phyloP scores from a whole-genome alignment of 2,329 filamentous ascomycete species.

The Apiospora arundinis region DNA sequence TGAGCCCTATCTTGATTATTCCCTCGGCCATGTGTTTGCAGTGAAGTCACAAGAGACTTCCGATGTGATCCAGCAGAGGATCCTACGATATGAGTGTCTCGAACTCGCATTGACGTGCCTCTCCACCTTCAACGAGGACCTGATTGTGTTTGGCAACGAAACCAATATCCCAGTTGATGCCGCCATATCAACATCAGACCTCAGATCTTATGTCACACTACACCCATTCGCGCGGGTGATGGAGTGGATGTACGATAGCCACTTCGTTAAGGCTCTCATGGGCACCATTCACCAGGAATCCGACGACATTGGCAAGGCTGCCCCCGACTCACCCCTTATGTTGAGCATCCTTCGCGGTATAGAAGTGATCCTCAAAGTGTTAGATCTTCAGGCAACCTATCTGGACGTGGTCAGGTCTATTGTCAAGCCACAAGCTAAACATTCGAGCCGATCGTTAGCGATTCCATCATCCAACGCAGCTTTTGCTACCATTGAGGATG shows the following conservation, averaged over 20 bases:
- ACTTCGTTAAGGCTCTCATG: slow-evolving; percentile 81
- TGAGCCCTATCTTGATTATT: slow-evolving; percentile 91
- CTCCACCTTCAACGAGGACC: slow-evolving; percentile 89
- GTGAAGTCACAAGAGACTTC: slow-evolving; percentile 68
- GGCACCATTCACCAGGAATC: slow-evolving; percentile 78
- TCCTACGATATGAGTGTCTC: slow-evolving; percentile 81
- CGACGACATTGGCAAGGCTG: slow-evolving; percentile 72
- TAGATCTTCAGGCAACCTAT: slow-evolving; percentile 91
- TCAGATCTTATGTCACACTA: slow-evolving; percentile 81
- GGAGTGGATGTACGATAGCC: slow-evolving; percentile 98
- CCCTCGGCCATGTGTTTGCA: slow-evolving; percentile 79
- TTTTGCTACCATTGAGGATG: slow-evolving; percentile 91
- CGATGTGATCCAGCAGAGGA: slow-evolving; percentile 71
- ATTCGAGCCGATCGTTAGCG: slow-evolving; percentile 37
- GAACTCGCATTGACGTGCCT: slow-evolving; percentile 83
- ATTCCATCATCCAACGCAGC: slow-evolving; percentile 65
- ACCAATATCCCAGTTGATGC: slow-evolving; percentile 77
- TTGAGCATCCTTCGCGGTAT: slow-evolving; percentile 80
- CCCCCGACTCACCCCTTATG: slow-evolving; percentile 81
- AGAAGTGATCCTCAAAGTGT: slow-evolving; percentile 80
- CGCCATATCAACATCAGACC: slow-evolving; percentile 74
- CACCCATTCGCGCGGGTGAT: slow-evolving; percentile 95
- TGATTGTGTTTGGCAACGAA: slow-evolving; percentile 84
- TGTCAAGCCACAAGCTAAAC: slow-evolving; percentile 68
- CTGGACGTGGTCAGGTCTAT: slow-evolving; percentile 84